Percentiles rank a stretch among this genome's conserved stretches.
phyloP scores from a whole-genome alignment of 192 early-diverging fungal species.

The Podila epicladia region DNA sequence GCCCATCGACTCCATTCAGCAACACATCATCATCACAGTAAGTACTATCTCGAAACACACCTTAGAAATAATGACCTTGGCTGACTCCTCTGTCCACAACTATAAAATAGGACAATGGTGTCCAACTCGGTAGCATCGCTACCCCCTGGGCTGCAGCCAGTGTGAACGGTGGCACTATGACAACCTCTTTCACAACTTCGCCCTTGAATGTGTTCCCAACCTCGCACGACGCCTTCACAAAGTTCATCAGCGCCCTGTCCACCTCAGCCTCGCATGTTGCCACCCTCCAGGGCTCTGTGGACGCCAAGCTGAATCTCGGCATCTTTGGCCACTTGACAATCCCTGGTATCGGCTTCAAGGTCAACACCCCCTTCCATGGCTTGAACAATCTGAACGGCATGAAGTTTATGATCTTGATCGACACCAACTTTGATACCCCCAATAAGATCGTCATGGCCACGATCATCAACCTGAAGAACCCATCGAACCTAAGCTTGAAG shows the following conservation, averaged over 20 bases:
- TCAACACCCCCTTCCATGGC: conserved; percentile 16
- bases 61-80: too few species aligned
- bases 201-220: conserved; percentile 30
- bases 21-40: conserved; percentile 34
- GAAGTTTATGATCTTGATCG: conserved; percentile 25
- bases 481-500: conserved; percentile 21
- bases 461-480: conserved; percentile 33
- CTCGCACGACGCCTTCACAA: conserved; percentile 23
- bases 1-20: conserved; percentile 29
- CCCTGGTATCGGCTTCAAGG: conserved; percentile 35
- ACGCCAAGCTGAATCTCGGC: conserved; percentile 43
- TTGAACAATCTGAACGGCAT: conserved; percentile 21
- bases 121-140: conserved; percentile 28
- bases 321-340: conserved; percentile 31
- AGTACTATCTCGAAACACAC: neutral
- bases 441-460: conserved; percentile 8
- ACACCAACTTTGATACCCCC: conserved; percentile 3
- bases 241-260: conserved; percentile 20
- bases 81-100: too few species aligned
- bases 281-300: conserved; percentile 35
- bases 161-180: conserved; percentile 19
- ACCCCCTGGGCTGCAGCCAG: conserved; percentile 26
- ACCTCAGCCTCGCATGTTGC: conserved; percentile 10
- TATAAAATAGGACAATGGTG: conserved; percentile 21
- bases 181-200: conserved; percentile 23